phyloP scores from a whole-genome alignment of 257 asterid genomes.

The Solanum lycopersicoides region DNA sequence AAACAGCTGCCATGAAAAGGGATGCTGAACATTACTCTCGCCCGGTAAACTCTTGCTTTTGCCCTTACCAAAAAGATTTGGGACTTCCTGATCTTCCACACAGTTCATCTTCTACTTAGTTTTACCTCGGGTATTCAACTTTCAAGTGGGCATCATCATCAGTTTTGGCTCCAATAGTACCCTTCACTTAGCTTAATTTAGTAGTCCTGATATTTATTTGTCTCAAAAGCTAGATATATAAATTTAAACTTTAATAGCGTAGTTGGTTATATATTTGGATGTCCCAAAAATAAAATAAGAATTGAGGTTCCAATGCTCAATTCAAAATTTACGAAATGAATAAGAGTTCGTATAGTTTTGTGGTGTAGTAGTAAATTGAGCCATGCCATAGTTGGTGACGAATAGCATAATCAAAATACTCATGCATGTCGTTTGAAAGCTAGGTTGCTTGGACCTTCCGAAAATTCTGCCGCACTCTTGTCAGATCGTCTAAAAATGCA shows the following conservation, averaged over 20 bases:
- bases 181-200: not conserved
- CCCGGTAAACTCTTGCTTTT: constrained; percentile 33
- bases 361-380: not conserved
- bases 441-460: not conserved
- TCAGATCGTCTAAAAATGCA: not conserved
- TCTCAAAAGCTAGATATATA: not conserved
- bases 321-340: not conserved
- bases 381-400: not conserved
- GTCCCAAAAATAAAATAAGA: not conserved
- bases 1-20: constrained; percentile 98
- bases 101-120: not conserved
- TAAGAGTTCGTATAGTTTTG: not conserved
- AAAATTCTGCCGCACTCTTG: not conserved
- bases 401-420: not conserved
- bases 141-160: not conserved
- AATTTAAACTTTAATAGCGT: not conserved
- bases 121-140: not conserved
- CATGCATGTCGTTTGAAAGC: not conserved
- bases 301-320: not conserved
- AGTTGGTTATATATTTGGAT: not conserved
- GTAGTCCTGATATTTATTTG: not conserved
- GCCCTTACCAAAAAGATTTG: not conserved
- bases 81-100: not conserved
- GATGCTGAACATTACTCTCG: constrained; percentile 99
- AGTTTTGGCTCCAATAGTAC: not conserved